Percentiles rank a stretch among this genome's conserved stretches.
Evolutionary conservation across 1,139 yeast genomes (phyloP).

Genomic region (Scheffersomyces lignicola): DNA sequence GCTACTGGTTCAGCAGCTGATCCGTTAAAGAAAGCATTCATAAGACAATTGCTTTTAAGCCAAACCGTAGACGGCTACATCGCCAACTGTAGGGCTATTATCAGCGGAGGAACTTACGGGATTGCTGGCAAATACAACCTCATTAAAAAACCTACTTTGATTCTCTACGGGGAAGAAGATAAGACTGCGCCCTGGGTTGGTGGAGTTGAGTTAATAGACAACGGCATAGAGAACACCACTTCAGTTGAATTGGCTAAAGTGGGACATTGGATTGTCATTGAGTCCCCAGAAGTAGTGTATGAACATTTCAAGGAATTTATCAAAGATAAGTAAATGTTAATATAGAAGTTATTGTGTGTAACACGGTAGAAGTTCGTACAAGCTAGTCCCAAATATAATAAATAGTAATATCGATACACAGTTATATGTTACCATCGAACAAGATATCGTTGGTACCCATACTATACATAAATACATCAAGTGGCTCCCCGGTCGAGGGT

Average conservation of each 20-base stretch:
- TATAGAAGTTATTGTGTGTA: too few species aligned
- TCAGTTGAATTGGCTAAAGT: slow-evolving; percentile 16
- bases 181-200: slow-evolving; percentile 23
- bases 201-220: slow-evolving; percentile 20
- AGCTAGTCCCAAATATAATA: not conserved
- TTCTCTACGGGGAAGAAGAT: slow-evolving; percentile 24
- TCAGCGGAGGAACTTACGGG: slow-evolving; percentile 12
- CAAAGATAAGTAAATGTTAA: slow-evolving; percentile 3
- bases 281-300: slow-evolving; percentile 16
- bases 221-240: slow-evolving; percentile 11
- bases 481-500: slow-evolving; percentile 12
- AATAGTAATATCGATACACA: not conserved
- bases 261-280: slow-evolving; percentile 29
- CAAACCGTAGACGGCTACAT: slow-evolving; percentile 22
- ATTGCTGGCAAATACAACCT: slow-evolving; percentile 14
- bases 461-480: slow-evolving; percentile 21
- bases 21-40: slow-evolving; percentile 18
- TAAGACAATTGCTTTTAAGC: slow-evolving; percentile 20
- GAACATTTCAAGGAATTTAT: slow-evolving; percentile 9
- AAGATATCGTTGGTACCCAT: slow-evolving; percentile 21
- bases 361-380: not conserved
- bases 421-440: slow-evolving; percentile 16
- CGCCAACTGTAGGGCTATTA: slow-evolving; percentile 25
- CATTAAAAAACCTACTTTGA: slow-evolving; percentile 17
- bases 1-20: slow-evolving; percentile 21